A percentile compares a stretch with the other conserved stretches of the same genome.
These are phyloP conservation scores for Paecilomyces formosus DNA, from an alignment of 2,329 filamentous ascomycete species.

Conservation along the genomic window DNA sequence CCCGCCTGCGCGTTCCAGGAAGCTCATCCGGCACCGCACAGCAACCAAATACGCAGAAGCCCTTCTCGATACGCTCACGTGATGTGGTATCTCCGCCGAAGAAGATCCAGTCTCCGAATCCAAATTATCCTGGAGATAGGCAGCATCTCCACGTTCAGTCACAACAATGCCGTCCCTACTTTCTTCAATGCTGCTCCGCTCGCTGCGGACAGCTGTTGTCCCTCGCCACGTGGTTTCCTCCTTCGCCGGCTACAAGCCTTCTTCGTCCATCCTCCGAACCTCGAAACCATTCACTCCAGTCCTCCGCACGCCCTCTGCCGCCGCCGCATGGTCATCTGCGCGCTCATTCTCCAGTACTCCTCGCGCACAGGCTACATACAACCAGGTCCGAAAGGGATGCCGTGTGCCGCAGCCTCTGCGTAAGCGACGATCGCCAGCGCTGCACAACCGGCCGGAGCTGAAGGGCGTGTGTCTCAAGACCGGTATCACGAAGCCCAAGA, in stretches of 20 bases:
- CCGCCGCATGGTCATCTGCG: conserved; percentile 12
- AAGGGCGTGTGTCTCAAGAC: conserved; percentile 97
- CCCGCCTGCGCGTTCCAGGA: conserved; percentile 19
- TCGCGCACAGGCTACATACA: conserved; percentile 56
- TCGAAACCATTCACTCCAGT: conserved; percentile 17
- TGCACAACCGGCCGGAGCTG: conserved; percentile 68
- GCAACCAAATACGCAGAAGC: conserved; percentile 18
- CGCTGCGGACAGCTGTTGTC: conserved; percentile 17
- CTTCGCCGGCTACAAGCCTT: conserved; percentile 5
- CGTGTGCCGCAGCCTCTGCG: conserved; percentile 72
- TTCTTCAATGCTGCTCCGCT: conserved; percentile 26
- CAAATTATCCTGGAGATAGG: not conserved
- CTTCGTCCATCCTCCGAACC: conserved; percentile 20
- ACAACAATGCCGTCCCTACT: conserved; percentile 26
- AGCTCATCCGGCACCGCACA: conserved; percentile 24
- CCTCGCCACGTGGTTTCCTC: conserved; percentile 6
- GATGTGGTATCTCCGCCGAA: conserved; percentile 9
- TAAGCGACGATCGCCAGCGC: conserved; percentile 79
- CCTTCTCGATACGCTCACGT: conserved; percentile 14
- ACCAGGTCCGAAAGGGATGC: conserved; percentile 69
- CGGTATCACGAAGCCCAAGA: conserved; percentile 91
- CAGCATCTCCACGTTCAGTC: not conserved
- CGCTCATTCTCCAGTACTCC: conserved; percentile 54
- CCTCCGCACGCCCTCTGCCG: conserved; percentile 10
- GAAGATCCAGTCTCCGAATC: not conserved